A percentile compares a stretch with the other conserved stretches of the same genome.
Conservation (phyloP, 805 yeast species). For the Barnettozyma sp. region DNA sequence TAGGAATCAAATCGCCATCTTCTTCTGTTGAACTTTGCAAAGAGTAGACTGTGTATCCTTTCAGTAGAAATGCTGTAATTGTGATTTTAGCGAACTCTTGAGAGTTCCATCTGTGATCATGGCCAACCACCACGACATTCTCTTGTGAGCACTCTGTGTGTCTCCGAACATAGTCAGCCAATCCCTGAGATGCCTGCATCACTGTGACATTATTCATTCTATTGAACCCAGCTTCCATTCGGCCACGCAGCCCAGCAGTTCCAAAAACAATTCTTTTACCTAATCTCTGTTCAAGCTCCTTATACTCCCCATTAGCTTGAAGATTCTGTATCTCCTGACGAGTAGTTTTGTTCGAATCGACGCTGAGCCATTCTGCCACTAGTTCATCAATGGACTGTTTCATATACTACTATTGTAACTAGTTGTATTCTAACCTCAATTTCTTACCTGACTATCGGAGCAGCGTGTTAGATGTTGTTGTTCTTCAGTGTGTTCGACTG, state of each 20-base stretch:
- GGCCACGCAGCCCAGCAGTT: slow-evolving; percentile 85
- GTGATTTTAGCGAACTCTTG: slow-evolving; percentile 71
- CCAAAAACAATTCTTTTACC: slow-evolving; percentile 71
- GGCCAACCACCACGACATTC: slow-evolving; percentile 68
- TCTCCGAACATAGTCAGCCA: slow-evolving; percentile 43
- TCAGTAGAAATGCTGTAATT: slow-evolving; percentile 60
- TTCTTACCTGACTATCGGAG: too few relatives aligned
- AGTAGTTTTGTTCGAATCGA: slow-evolving; percentile 34
- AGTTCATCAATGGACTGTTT: slow-evolving; percentile 5
- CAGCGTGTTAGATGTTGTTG: too few relatives aligned
- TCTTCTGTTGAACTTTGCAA: slow-evolving; percentile 32
- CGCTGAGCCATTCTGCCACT: slow-evolving; percentile 9
- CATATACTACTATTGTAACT: too few relatives aligned
- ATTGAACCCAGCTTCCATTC: slow-evolving; percentile 86
- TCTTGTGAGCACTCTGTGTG: slow-evolving; percentile 13
- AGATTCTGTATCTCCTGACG: slow-evolving; percentile 48
- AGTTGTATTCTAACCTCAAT: too few relatives aligned
- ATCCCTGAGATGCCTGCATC: slow-evolving; percentile 83
- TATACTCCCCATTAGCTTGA: slow-evolving; percentile 30
- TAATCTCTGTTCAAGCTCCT: slow-evolving; percentile 45
- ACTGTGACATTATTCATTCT: slow-evolving; percentile 88
- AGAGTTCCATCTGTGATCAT: slow-evolving; percentile 86
- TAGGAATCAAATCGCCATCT: slow-evolving; percentile 46
- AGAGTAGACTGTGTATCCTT: slow-evolving; percentile 65
- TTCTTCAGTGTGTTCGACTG: too few relatives aligned